Evolutionary conservation across 495 filamentous ascomycete genomes (phyloP).

Genomic region (Geopyxis carbonaria): DNA sequence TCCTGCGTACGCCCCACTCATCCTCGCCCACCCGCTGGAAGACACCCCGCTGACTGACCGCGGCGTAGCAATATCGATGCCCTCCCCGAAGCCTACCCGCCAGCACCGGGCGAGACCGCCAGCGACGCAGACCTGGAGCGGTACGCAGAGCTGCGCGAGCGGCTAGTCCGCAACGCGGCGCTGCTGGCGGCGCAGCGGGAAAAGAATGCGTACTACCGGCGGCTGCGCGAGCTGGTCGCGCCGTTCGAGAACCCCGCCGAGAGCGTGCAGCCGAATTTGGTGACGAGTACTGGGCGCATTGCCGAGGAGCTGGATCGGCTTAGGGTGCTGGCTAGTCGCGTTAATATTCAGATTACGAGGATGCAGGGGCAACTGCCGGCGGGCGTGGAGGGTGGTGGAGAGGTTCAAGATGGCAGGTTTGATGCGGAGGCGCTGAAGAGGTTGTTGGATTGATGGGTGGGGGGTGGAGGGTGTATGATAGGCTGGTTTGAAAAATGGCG

Average conservation of each 20-base stretch:
- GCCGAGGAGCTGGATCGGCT: slow-evolving; percentile 58
- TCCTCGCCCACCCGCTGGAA: background rate
- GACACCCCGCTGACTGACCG: background rate
- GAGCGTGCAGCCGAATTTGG: slow-evolving; percentile 59
- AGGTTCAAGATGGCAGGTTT: too few species aligned
- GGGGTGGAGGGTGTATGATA: too few species aligned
- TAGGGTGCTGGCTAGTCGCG: slow-evolving; percentile 59
- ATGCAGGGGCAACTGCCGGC: too few species aligned
- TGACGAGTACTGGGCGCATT: slow-evolving; percentile 56
- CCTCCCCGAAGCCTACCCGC: slow-evolving; percentile 17
- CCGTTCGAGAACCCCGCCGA: slow-evolving; percentile 30
- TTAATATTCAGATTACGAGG: too few species aligned
- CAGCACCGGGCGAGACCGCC: slow-evolving; percentile 3
- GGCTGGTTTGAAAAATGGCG: too few species aligned
- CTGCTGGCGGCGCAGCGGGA: slow-evolving; percentile 16
- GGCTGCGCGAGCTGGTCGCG: slow-evolving; percentile 24
- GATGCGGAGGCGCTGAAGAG: too few species aligned
- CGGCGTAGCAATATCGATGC: slow-evolving; percentile 16
- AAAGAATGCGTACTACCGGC: slow-evolving; percentile 22
- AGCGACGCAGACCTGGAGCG: slow-evolving; percentile 14
- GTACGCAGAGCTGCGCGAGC: slow-evolving; percentile 21
- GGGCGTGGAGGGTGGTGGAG: too few species aligned
- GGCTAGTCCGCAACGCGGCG: slow-evolving; percentile 8
- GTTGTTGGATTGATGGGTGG: too few species aligned
- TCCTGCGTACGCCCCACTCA: slow-evolving; percentile 8